phyloP scores from a whole-genome alignment of 2,329 filamentous ascomycete species.

The Aaosphaeria pasadenensis region DNA sequence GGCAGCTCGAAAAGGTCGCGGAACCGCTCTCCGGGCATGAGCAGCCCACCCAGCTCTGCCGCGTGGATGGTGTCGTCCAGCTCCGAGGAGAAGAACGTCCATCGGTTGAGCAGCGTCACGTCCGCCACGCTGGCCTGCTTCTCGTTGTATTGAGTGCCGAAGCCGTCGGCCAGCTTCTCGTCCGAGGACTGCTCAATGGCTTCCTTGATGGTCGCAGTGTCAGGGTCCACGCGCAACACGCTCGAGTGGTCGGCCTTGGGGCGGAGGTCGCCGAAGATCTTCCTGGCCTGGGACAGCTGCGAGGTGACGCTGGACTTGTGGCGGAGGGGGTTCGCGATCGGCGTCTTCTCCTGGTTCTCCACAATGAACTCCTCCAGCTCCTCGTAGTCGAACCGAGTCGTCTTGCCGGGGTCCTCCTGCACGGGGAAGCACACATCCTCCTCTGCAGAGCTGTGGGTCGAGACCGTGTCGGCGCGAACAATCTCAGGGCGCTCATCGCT shows the following conservation, averaged over 20 bases:
- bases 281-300: slow-evolving; percentile 45
- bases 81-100: slow-evolving; percentile 96
- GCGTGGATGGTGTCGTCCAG: slow-evolving; percentile 92
- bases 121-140: slow-evolving; percentile 42
- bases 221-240: slow-evolving; percentile 35
- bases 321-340: slow-evolving; percentile 41
- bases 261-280: slow-evolving; percentile 63
- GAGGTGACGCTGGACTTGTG: slow-evolving; percentile 33
- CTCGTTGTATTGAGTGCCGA: slow-evolving; percentile 31
- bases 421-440: slow-evolving; percentile 87
- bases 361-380: slow-evolving; percentile 89
- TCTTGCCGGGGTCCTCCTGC: slow-evolving; percentile 68
- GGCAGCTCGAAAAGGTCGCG: slow-evolving; percentile 78
- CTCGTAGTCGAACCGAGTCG: slow-evolving; percentile 85
- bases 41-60: slow-evolving; percentile 79
- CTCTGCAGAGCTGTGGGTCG: slow-evolving; percentile 69
- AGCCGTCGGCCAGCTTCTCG: slow-evolving; percentile 43
- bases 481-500: slow-evolving; percentile 54
- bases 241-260: slow-evolving; percentile 36
- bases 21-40: slow-evolving; percentile 86
- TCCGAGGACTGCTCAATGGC: slow-evolving; percentile 31
- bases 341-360: slow-evolving; percentile 49
- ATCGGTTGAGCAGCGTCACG: slow-evolving; percentile 61
- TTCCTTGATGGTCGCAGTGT: slow-evolving; percentile 25
- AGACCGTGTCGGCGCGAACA: slow-evolving; percentile 60